Evolutionary conservation across 495 filamentous ascomycete species (phyloP), one percentile per base, ranked within the genome.

Genomic region (Penicillium psychrofluorescens): DNA sequence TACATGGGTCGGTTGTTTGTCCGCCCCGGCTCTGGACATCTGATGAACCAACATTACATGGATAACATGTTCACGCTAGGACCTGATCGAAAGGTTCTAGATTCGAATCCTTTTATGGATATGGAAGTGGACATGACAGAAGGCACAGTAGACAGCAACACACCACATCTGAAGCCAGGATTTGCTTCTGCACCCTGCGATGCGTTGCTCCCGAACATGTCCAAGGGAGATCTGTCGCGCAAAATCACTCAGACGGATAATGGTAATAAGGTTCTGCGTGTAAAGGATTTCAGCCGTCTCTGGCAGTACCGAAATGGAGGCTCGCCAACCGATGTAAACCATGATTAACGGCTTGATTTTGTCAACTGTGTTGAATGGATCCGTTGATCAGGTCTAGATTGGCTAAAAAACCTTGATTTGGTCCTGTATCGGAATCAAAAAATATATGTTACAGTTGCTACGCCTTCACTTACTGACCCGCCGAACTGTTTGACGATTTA

Each of bases 1-100:
- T 95, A 84, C 62, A 78, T 86, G 56, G 89, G 89, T 1, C 77
- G 78, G 11, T 71, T 95, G 0, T 94, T 94, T 45, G 70, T 77
- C n/a, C 75, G 81, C 1, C 66, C 68, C 4, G 79, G 74, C 1
- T 63, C 74, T 1, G 89, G 89, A 0, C 89, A 95, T 56, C 68
- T 85, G 47, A 72, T 95, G 44, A 81, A 78, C 41, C 83, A 88
- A 67, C 89, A 95, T 54, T 95, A 92, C 39, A 65, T 94, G 0
- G 79, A 84, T 42, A 66, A 59, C n/a, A 91, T 94, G 83, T 95
- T 95, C 38, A 56, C 64, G 3, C 51, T 70, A 7, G 61, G 59
- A 0, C 45, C 55, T 14, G 61, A 61, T 31, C 32, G 13, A 11
- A 55, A 29, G 35, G 54, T 61, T 6, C 53, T 57, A 6, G 58